Evolutionary conservation across 805 yeast genomes (phyloP).

Genomic region (Cyberlindnera maclurae): DNA sequence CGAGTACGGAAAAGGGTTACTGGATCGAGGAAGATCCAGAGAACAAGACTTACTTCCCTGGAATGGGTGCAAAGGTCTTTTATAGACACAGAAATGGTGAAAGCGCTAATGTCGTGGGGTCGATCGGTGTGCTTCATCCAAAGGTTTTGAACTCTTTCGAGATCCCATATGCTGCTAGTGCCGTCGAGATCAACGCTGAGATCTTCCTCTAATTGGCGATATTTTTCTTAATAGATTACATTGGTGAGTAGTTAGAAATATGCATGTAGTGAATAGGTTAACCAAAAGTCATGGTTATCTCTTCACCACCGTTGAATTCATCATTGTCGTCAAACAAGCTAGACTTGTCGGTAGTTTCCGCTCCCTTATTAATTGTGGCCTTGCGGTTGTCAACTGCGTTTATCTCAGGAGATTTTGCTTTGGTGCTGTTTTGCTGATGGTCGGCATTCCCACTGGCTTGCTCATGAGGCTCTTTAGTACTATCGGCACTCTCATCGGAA

Average conservation of each 20-base stretch:
- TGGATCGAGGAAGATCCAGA: slow-evolving; percentile 72
- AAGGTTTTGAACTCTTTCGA: slow-evolving; percentile 82
- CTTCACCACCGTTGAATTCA: slow-evolving; percentile 12
- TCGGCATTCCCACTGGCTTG: too few relatives aligned
- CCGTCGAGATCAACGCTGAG: slow-evolving; percentile 86
- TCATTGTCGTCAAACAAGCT: slow-evolving; percentile 10
- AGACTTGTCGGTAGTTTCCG: neutral
- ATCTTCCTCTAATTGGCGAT: slow-evolving; percentile 53
- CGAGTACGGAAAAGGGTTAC: slow-evolving; percentile 62
- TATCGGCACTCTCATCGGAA: neutral
- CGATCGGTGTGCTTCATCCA: slow-evolving; percentile 93
- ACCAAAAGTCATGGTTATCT: slow-evolving; percentile 19
- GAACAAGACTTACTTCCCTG: slow-evolving; percentile 83
- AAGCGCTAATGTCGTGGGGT: slow-evolving; percentile 58
- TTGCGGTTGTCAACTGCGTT: neutral
- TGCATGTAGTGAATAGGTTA: neutral
- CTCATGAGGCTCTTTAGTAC: too few relatives aligned
- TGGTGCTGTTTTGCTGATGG: too few relatives aligned
- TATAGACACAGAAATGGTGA: slow-evolving; percentile 61
- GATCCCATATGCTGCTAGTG: slow-evolving; percentile 87
- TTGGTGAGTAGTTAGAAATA: neutral
- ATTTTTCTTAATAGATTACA: neutral
- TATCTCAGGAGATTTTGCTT: neutral
- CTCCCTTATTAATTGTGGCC: neutral
- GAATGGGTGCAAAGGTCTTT: slow-evolving; percentile 88